phyloP scores from a whole-genome alignment of 352 stramenopile species.

The Phytophthora citrophthora region DNA sequence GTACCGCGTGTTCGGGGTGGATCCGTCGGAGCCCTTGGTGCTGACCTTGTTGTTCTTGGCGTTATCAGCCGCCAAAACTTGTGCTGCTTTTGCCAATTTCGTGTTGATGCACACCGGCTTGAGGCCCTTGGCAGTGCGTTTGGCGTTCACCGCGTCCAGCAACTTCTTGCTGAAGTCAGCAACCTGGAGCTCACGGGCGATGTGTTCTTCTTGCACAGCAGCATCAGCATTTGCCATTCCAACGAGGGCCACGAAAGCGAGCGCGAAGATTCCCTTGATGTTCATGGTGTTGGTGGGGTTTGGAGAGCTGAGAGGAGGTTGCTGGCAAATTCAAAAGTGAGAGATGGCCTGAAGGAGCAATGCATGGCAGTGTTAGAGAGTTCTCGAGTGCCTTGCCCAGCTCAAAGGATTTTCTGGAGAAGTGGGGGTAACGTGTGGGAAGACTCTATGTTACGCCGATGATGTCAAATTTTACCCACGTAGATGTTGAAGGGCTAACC shows the following conservation, averaged over 20 bases:
- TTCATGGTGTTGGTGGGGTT: constrained; percentile 14
- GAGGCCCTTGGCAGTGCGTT: constrained; percentile 41
- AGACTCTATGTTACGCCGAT: constrained; percentile 3
- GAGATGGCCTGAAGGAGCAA: neutral
- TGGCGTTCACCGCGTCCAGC: constrained; percentile 42
- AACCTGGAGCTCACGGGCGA: constrained; percentile 32
- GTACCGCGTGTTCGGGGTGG: constrained; percentile 8
- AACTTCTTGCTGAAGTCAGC: constrained; percentile 45
- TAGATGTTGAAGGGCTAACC: constrained; percentile 7
- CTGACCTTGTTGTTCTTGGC: constrained; percentile 25
- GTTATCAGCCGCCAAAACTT: constrained; percentile 29
- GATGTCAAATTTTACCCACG: constrained; percentile 1
- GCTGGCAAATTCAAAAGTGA: constrained; percentile 21
- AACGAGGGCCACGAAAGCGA: constrained; percentile 22
- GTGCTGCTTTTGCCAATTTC: constrained; percentile 34
- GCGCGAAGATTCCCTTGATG: constrained; percentile 22
- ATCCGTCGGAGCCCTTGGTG: constrained; percentile 37
- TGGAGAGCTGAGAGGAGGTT: neutral
- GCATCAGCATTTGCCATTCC: constrained; percentile 15
- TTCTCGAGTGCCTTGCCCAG: neutral
- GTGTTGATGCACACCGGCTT: constrained; percentile 47
- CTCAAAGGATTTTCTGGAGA: constrained; percentile 8
- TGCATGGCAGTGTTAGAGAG: too few relatives aligned
- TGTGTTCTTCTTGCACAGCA: constrained; percentile 15
- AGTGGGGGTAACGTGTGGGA: neutral